These are phyloP conservation scores for Tetrahymena elliotti DNA, from an alignment of 73 alveolate genomes.

Conservation along the genomic window DNA sequence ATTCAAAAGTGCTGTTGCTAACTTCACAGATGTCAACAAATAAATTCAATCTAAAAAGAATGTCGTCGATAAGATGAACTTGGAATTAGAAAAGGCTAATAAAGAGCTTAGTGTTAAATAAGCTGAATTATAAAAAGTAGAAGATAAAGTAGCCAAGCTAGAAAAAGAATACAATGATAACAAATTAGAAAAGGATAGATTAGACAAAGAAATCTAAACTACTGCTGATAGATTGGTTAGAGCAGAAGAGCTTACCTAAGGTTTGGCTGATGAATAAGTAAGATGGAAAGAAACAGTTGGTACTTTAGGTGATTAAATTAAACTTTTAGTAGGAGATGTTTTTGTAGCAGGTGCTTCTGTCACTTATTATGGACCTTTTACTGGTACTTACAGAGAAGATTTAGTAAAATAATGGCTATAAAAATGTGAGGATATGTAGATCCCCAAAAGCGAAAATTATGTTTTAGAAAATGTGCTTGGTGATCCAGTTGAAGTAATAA, in stretches of 20 bases:
- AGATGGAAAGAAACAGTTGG: slow-evolving; percentile 89
- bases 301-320: slow-evolving; percentile 56
- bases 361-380: slow-evolving; percentile 91
- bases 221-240: slow-evolving; percentile 78
- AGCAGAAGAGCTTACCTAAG: slow-evolving; percentile 86
- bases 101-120: slow-evolving; percentile 74
- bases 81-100: slow-evolving; percentile 66
- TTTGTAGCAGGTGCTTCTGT: slow-evolving; percentile 81
- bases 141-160: slow-evolving; percentile 74
- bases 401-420: slow-evolving; percentile 66
- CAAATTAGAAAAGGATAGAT: slow-evolving; percentile 67
- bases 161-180: slow-evolving; percentile 74
- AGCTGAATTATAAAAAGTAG: slow-evolving; percentile 64
- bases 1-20: slow-evolving; percentile 43
- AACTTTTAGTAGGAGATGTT: slow-evolving; percentile 80
- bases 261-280: slow-evolving; percentile 83
- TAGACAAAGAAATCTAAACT: slow-evolving; percentile 69
- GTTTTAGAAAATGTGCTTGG: slow-evolving; percentile 72
- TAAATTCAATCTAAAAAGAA: slow-evolving; percentile 73
- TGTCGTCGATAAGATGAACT: slow-evolving; percentile 69
- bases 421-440: slow-evolving; percentile 55
- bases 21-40: slow-evolving; percentile 52
- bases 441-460: slow-evolving; percentile 63
- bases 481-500: slow-evolving; percentile 69
- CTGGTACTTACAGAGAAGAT: slow-evolving; percentile 77